Percentiles rank a stretch among this genome's conserved stretches.
These are phyloP conservation scores for Coemansia sp. DNA, from an alignment of 192 early-diverging fungal species.

Conservation along the genomic window DNA sequence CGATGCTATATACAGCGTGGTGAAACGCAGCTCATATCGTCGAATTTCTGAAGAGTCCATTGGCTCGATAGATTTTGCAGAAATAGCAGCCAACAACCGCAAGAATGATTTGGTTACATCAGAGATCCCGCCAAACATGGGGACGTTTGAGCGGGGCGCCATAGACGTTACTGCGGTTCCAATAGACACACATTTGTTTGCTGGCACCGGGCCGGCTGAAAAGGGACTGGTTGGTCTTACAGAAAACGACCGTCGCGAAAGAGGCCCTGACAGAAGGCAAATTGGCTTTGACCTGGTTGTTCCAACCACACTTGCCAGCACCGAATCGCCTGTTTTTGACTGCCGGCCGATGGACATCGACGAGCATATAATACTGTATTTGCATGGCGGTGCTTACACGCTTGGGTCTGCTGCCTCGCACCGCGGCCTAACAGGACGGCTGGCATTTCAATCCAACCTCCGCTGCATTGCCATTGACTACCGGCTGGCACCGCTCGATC, in stretches of 20 bases:
- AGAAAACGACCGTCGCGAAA: constrained; percentile 8
- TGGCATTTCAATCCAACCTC: constrained; percentile 55
- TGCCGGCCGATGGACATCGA: constrained; percentile 18
- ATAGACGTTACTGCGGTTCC: constrained; percentile 20
- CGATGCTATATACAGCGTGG: constrained; percentile 22
- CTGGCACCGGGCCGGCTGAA: constrained; percentile 28
- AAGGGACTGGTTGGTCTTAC: constrained; percentile 16
- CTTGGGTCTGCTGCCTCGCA: constrained; percentile 54
- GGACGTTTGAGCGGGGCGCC: constrained; percentile 5
- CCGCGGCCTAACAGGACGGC: constrained; percentile 47
- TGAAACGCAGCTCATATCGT: background rate
- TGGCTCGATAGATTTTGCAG: constrained; percentile 37
- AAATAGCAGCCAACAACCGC: constrained; percentile 12
- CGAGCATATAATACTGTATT: constrained; percentile 67
- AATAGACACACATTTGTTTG: constrained; percentile 23
- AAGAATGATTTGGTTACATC: constrained; percentile 20
- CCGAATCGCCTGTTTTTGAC: constrained; percentile 1
- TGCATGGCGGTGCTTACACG: constrained; percentile 76
- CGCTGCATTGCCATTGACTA: constrained; percentile 50
- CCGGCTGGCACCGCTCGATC: constrained; percentile 39
- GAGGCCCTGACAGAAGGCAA: background rate
- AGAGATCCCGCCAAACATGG: constrained; percentile 20
- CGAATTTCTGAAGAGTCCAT: constrained; percentile 29
- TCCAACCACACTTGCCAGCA: constrained; percentile 6
- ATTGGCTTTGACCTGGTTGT: constrained; percentile 31